Evolutionary conservation across 2,329 filamentous ascomycete genomes (phyloP).

Genomic region (Colletotrichum noveboracense): DNA sequence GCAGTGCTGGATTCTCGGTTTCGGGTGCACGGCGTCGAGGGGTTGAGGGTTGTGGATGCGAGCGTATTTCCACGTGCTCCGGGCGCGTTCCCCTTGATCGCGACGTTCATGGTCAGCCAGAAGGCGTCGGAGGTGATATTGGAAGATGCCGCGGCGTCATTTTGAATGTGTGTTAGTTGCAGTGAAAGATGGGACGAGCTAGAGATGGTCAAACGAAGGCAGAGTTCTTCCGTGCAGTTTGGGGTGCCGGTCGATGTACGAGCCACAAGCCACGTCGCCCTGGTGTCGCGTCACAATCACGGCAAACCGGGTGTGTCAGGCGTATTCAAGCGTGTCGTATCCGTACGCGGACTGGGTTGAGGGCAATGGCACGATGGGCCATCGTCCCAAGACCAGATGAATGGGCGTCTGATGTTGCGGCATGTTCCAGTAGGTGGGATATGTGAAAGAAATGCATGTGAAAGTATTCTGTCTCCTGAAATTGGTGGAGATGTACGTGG

Average conservation of each 20-base stretch:
- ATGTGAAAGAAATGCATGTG: neutral
- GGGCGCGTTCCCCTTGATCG: slow-evolving; percentile 47
- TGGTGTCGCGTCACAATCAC: slow-evolving; percentile 7
- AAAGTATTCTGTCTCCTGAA: neutral
- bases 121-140: slow-evolving; percentile 58
- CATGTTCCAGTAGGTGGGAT: slow-evolving; percentile 4
- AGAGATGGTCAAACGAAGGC: neutral
- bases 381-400: slow-evolving; percentile 1
- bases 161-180: neutral
- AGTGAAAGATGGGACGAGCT: neutral
- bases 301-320: neutral
- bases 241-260: neutral
- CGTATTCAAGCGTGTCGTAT: neutral
- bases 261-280: slow-evolving; percentile 15
- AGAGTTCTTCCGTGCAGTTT: neutral
- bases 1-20: slow-evolving; percentile 64
- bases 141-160: neutral
- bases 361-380: neutral
- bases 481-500: neutral
- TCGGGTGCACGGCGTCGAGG: slow-evolving; percentile 57
- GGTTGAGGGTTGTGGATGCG: slow-evolving; percentile 67
- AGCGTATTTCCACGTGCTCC: slow-evolving; percentile 54
- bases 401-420: slow-evolving; percentile 6
- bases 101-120: slow-evolving; percentile 58
- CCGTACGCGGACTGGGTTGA: neutral